phyloP scores from a whole-genome alignment of 176 grass and related monocot genomes.

The Sorghum bicolor region DNA sequence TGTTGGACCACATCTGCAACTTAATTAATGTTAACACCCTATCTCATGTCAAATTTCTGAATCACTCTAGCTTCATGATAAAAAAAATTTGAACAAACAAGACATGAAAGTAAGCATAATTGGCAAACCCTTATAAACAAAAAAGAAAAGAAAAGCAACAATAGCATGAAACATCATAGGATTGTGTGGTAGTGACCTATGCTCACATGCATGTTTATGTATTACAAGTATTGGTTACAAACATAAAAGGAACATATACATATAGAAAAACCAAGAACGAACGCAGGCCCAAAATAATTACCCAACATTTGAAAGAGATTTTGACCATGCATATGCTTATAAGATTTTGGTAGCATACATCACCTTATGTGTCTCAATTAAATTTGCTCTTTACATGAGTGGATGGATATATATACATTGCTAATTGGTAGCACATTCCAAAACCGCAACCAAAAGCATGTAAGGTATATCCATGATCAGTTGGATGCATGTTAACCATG shows the following conservation, averaged over 20 bases:
- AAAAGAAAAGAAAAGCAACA: background rate
- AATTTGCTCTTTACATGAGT: too few relatives aligned
- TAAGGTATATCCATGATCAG: background rate
- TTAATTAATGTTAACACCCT: too few relatives aligned
- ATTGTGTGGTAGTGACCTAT: too few relatives aligned
- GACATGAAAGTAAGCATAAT: background rate
- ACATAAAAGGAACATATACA: background rate
- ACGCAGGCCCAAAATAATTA: too few relatives aligned
- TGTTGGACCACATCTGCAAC: too few relatives aligned
- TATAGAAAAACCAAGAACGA: too few relatives aligned
- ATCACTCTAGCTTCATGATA: background rate
- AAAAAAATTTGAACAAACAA: background rate
- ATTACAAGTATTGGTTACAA: background rate
- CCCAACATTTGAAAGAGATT: too few relatives aligned
- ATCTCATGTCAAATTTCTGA: background rate
- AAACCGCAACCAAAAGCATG: background rate
- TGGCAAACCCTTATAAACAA: background rate
- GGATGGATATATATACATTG: too few relatives aligned
- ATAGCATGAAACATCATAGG: background rate
- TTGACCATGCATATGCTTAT: too few relatives aligned
- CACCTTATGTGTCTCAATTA: too few relatives aligned
- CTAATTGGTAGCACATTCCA: background rate
- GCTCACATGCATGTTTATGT: too few relatives aligned
- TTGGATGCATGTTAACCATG: background rate
- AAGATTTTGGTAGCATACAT: too few relatives aligned